Conservation (phyloP, 805 yeast species). For the Citeromyces matritensis region DNA sequence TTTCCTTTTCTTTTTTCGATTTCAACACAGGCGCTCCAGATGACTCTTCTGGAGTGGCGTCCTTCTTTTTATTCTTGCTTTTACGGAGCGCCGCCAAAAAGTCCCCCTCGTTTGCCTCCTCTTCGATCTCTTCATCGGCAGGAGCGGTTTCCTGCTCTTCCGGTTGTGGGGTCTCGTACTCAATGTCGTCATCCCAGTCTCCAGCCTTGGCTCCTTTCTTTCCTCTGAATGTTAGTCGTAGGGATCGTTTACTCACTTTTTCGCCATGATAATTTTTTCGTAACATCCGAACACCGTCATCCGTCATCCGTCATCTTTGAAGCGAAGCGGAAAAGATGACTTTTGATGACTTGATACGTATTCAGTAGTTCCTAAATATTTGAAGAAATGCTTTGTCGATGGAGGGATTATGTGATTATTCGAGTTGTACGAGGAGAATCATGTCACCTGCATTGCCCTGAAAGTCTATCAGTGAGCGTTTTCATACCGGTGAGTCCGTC, state of each 20-base stretch:
- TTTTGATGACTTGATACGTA: too few relatives aligned
- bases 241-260: slow-evolving; percentile 17
- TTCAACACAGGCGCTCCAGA: slow-evolving; percentile 58
- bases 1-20: slow-evolving; percentile 88
- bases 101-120: slow-evolving; percentile 22
- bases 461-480: too few relatives aligned
- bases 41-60: slow-evolving; percentile 22
- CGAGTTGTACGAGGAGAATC: too few relatives aligned
- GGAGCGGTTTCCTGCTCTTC: slow-evolving; percentile 26
- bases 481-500: too few relatives aligned
- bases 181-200: slow-evolving; percentile 69
- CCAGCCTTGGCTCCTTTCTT: slow-evolving; percentile 62
- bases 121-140: slow-evolving; percentile 26
- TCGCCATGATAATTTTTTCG: slow-evolving; percentile 22
- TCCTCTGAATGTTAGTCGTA: slow-evolving; percentile 18
- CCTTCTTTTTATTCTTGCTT: slow-evolving; percentile 65
- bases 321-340: too few relatives aligned
- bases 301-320: too few relatives aligned
- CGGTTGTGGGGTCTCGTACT: slow-evolving; percentile 29
- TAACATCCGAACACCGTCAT: too few relatives aligned
- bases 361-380: too few relatives aligned
- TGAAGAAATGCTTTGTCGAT: too few relatives aligned
- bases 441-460: too few relatives aligned
- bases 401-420: too few relatives aligned
- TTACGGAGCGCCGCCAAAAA: slow-evolving; percentile 74